Percentiles rank a stretch among this genome's conserved stretches.
Evolutionary conservation across 1,284 basidiomycete genomes (phyloP).

Genomic region (Austropuccinia psidii): DNA sequence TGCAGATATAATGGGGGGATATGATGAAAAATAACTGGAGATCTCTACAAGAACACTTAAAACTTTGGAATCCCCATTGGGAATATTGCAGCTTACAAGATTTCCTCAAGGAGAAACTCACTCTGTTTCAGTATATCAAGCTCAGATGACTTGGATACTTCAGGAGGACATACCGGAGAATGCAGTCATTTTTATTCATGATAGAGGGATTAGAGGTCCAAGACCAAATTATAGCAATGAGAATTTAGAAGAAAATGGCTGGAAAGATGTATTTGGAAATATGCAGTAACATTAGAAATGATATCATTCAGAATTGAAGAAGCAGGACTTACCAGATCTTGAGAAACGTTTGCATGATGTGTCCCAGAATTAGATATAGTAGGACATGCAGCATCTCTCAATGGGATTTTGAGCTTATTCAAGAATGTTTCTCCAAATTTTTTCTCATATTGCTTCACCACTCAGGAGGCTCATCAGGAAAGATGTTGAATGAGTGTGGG

Average conservation of each 20-base stretch:
- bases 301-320: no score
- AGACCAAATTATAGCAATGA: background rate
- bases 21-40: constrained; percentile 5
- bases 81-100: background rate
- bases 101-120: background rate
- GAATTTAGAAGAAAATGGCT: background rate
- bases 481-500: no score
- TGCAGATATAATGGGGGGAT: constrained; percentile 19
- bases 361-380: no score
- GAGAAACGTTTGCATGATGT: no score
- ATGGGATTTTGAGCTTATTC: no score
- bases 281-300: no score
- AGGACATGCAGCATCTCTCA: no score
- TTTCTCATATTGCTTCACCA: no score
- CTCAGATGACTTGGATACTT: background rate
- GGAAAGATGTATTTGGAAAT: background rate
- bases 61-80: background rate
- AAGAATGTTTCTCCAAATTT: no score
- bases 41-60: background rate
- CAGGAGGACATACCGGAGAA: background rate
- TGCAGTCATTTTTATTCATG: background rate
- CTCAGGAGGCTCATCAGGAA: no score
- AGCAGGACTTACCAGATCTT: no score
- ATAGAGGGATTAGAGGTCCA: background rate
- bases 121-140: background rate